Conservation (phyloP, 164 flowering plant genomes). For the Vitis riparia region DNA sequence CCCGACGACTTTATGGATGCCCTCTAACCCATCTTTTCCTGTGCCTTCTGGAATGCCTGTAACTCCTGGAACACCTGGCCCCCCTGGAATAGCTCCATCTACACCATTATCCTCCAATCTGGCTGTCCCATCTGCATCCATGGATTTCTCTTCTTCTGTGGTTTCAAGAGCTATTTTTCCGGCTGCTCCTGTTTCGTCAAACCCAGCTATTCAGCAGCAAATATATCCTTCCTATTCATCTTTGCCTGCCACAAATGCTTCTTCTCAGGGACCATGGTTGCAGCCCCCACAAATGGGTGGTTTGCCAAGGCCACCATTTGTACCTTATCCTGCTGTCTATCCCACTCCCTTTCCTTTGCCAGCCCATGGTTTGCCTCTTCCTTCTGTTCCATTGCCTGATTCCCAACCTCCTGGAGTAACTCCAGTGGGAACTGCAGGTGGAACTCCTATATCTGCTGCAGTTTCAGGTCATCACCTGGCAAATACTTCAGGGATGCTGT, state of each 20-base stretch:
- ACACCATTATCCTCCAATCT: constrained; percentile 26
- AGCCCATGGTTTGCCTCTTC: constrained; percentile 38
- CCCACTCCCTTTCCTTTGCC: constrained; percentile 59
- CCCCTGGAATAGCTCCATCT: constrained; percentile 49
- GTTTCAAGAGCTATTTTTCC: constrained; percentile 29
- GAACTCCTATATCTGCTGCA: constrained; percentile 22
- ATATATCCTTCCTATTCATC: constrained; percentile 44
- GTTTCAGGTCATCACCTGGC: constrained; percentile 30
- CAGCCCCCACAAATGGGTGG: constrained; percentile 61
- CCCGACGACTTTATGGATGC: constrained; percentile 25
- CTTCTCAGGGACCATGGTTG: constrained; percentile 72
- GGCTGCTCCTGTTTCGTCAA: constrained; percentile 23
- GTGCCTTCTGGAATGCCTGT: constrained; percentile 34
- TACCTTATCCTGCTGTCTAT: constrained; percentile 51
- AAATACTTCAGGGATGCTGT: constrained; percentile 25
- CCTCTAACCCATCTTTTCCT: constrained; percentile 36
- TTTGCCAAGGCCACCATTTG: constrained; percentile 56
- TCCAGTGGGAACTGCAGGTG: constrained; percentile 42
- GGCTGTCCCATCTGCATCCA: constrained; percentile 17
- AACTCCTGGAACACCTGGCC: constrained; percentile 45
- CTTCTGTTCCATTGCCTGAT: constrained; percentile 50
- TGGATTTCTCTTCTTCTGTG: constrained; percentile 37
- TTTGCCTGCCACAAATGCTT: constrained; percentile 43
- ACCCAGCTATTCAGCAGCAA: constrained; percentile 46
- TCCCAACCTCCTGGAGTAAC: constrained; percentile 70